Evolutionary conservation across 495 filamentous ascomycete species (phyloP).

Genomic region (Geopyxis carbonaria): DNA sequence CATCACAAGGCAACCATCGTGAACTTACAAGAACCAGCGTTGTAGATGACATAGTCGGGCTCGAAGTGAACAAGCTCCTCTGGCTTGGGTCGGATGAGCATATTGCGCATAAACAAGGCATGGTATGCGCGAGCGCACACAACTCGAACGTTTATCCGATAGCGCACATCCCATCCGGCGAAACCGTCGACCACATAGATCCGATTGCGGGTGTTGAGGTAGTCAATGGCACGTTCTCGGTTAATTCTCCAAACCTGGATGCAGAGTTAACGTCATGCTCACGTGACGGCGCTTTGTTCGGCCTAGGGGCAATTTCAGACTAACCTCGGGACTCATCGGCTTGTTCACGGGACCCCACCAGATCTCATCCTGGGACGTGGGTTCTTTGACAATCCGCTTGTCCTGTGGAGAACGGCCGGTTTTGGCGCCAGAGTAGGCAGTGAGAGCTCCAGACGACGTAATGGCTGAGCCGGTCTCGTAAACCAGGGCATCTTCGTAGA

Average conservation of each 20-base stretch:
- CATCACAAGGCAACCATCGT: background rate
- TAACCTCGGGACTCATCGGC: constrained; percentile 94
- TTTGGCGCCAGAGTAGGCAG: constrained; percentile 94
- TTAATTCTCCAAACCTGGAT: constrained; percentile 96
- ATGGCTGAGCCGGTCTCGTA: constrained; percentile 97
- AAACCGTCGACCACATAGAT: constrained; percentile 98
- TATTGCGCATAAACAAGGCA: constrained; percentile 99
- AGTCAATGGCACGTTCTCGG: constrained; percentile 95
- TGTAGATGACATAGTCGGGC: constrained; percentile 99
- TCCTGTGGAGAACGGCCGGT: constrained; percentile 91
- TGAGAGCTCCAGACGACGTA: constrained; percentile 83
- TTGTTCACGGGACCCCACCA: constrained; percentile 99
- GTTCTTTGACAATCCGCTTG: constrained; percentile 92
- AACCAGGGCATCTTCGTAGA: constrained; percentile 98
- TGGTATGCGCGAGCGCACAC: constrained; percentile 98
- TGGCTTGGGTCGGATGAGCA: constrained; percentile 84
- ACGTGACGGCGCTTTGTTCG: constrained; percentile 7
- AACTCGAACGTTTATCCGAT: constrained; percentile 92
- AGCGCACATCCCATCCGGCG: constrained; percentile 96
- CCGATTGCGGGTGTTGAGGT: constrained; percentile 93
- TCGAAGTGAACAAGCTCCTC: constrained; percentile 94
- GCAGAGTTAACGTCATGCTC: constrained; percentile 20
- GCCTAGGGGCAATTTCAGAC: constrained; percentile 26
- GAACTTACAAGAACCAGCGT: constrained; percentile 58
- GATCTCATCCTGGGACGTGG: constrained; percentile 70